Evolutionary conservation across 1,284 basidiomycete species (phyloP).

Genomic region (Sanghuangporus weigelae): DNA sequence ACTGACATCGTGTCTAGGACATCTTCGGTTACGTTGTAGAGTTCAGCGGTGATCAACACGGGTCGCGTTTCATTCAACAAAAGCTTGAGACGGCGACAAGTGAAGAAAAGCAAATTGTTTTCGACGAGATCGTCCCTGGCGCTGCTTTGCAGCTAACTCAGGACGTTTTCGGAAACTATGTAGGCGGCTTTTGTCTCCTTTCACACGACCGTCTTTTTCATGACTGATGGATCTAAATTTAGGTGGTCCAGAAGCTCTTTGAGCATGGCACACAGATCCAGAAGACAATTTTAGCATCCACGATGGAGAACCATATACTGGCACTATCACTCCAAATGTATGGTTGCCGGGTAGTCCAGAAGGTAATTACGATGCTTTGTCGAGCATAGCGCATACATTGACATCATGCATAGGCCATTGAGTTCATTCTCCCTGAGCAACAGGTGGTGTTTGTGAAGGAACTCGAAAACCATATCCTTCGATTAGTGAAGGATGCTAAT

Average conservation of each 20-base stretch:
- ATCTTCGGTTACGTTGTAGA: constrained; percentile 86
- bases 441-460: constrained; percentile 75
- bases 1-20: constrained; percentile 48
- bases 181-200: constrained; percentile 31
- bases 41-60: constrained; percentile 92
- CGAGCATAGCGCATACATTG: constrained; percentile 13
- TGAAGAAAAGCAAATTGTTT: constrained; percentile 80
- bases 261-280: constrained; percentile 83
- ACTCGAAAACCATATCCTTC: constrained; percentile 77
- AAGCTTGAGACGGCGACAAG: constrained; percentile 71
- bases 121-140: constrained; percentile 83
- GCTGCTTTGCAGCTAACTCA: constrained; percentile 79
- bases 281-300: constrained; percentile 63
- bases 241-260: constrained; percentile 95
- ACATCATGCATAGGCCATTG: constrained; percentile 60
- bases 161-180: constrained; percentile 98
- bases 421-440: constrained; percentile 74
- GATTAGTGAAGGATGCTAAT: constrained; percentile 90
- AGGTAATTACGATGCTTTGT: constrained; percentile 40
- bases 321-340: constrained; percentile 89
- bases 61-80: constrained; percentile 87
- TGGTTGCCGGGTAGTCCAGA: constrained; percentile 90
- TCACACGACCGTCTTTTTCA: not conserved
- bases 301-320: constrained; percentile 80
- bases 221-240: constrained; percentile 10